Conservation (phyloP, 805 yeast species). For the Starmerella powellii region DNA sequence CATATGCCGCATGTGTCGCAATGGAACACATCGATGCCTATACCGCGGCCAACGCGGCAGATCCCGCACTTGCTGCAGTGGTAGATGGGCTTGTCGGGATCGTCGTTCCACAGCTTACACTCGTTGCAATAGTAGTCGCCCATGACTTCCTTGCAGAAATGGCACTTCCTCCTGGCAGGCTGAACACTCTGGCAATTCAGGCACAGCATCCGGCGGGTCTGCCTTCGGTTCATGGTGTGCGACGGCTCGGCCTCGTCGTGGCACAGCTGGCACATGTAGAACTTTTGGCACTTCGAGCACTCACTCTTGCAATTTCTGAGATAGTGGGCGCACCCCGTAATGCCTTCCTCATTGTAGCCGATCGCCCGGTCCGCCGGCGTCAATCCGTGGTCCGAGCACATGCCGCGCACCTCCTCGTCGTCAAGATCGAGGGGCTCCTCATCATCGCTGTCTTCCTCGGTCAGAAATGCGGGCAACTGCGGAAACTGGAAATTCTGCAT, state of each 20-base stretch:
- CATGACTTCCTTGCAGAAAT: constrained; percentile 51
- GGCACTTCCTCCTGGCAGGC: constrained; percentile 56
- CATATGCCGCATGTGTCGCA: constrained; percentile 86
- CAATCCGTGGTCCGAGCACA: constrained; percentile 23
- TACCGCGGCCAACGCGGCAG: constrained; percentile 78
- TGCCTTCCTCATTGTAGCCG: constrained; percentile 32
- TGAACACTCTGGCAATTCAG: constrained; percentile 72
- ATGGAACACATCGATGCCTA: constrained; percentile 82
- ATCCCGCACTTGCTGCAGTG: constrained; percentile 91
- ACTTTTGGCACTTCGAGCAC: constrained; percentile 59
- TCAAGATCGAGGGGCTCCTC: constrained; percentile 8
- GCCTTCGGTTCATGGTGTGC: constrained; percentile 48
- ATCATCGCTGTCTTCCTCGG: constrained; percentile 4
- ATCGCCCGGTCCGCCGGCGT: constrained; percentile 34
- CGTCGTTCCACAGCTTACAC: constrained; percentile 74
- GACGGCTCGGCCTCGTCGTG: constrained; percentile 50
- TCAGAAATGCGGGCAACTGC: constrained; percentile 11
- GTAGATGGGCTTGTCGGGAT: constrained; percentile 61
- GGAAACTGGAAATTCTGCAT: constrained; percentile 12
- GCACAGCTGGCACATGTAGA: constrained; percentile 77
- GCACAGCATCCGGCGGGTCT: constrained; percentile 61
- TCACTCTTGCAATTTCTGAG: constrained; percentile 72
- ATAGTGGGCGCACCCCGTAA: constrained; percentile 73
- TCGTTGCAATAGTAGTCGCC: constrained; percentile 66
- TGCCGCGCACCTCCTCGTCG: constrained; percentile 24